Evolutionary conservation across 306 rosid genomes (phyloP), one percentile per base, ranked within the genome.

Genomic region (Trifolium dubium): DNA sequence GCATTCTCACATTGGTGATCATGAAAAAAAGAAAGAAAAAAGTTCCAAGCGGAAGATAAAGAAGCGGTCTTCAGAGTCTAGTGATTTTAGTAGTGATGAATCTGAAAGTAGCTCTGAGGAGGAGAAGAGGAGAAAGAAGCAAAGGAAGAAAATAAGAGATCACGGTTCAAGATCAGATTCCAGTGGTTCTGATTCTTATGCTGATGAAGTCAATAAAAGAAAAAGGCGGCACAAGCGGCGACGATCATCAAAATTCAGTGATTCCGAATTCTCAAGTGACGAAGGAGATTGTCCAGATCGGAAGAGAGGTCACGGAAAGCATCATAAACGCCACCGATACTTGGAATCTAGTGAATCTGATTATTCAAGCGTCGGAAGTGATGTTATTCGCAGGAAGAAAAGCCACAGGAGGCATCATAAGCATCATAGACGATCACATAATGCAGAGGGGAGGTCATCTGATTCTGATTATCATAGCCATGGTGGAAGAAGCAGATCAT

Each of bases 41-140:
- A 81, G 80, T 59, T 83, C 91, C 56, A 85, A 79, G 81, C 68
- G 78, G 69, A 93, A 77, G 76, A 29, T 82, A 11, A 93, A 69
- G 82, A 88, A 82, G 77, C 70, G 43, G 71, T 84, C 75, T 71
- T 73, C 86, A 10, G 84, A 74, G 58, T 76, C 90, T 29, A 82
- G 80, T 30, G 90, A 84, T 79, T 84, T 72, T 67, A 80, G 86
- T 79, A 61, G 75, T 9, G 89, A 87, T 69, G 92, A 83, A 31
- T 82, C 67, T 46, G 88, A 69, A 37, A 82, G 79, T 53, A 70
- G 67, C 75, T 88, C 81, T 69, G 88, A 82, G 61, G 89, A 78
- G 77, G 90, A 81, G 68, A 83, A 84, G 84, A 93, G 81, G 63
- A 85, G 88, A 82, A 89, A 83, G 89, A 74, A 56, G 73, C 81